Evolutionary conservation across 1,284 basidiomycete species (phyloP).

Genomic region (Entoloma clypeatum): DNA sequence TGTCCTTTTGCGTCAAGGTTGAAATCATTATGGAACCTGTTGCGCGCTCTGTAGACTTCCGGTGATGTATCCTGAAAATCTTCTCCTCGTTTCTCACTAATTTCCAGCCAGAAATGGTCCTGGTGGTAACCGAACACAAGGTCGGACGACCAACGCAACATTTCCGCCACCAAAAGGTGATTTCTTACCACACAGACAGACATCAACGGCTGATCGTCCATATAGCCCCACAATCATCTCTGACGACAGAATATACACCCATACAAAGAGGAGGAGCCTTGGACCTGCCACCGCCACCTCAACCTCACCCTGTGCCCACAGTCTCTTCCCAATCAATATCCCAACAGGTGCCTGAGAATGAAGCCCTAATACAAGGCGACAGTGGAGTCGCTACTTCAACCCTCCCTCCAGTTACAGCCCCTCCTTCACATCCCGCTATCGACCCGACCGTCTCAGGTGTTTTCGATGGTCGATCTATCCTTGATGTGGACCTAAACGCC

Average conservation of each 20-base stretch:
- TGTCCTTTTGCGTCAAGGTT: conserved; percentile 42
- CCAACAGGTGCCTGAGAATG: conserved; percentile 19
- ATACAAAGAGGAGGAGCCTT: conserved; percentile 66
- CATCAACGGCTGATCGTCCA: not conserved
- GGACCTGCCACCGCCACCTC: conserved; percentile 20
- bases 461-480: conserved; percentile 78
- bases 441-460: conserved; percentile 65
- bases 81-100: conserved; percentile 12
- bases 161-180: conserved; percentile 41
- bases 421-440: conserved; percentile 72
- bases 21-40: conserved; percentile 78
- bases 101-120: conserved; percentile 27
- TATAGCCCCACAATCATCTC: conserved; percentile 50
- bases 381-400: conserved; percentile 55
- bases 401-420: conserved; percentile 62
- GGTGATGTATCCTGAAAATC: conserved; percentile 39
- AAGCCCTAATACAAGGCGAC: conserved; percentile 33
- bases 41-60: conserved; percentile 67
- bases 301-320: conserved; percentile 12
- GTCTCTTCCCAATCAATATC: conserved; percentile 15
- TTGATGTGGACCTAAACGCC: conserved; percentile 83
- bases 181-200: conserved; percentile 1
- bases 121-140: conserved; percentile 23
- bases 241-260: conserved; percentile 90
- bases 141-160: conserved; percentile 30